Evolutionary conservation across 176 grass and related monocot genomes (phyloP), one percentile per base, ranked within the genome.

Genomic region (Puccinellia tenuiflora): DNA sequence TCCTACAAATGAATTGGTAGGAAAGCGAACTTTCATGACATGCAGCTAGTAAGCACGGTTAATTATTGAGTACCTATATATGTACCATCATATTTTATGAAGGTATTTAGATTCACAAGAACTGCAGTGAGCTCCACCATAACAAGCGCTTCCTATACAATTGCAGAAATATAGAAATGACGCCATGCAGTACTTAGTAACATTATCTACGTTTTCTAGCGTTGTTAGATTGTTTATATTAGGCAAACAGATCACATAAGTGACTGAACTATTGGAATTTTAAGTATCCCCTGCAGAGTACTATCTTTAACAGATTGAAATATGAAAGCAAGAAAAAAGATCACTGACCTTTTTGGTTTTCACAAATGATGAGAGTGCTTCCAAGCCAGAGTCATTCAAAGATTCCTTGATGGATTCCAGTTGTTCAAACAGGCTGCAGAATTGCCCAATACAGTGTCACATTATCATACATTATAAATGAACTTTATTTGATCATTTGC

Each of bases 381-480:
- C 78, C 67, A 90, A 61, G 26, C 80, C 90, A 59, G 88, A 81
- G 45, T 95, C 92, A 14, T 86, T 86, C 71, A 95, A 90, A 82
- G 96, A 98, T 85, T 98, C 90, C 71, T 85, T 91, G 76, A 98
- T 93, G 25, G 90, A 91, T 75, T 95, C 88, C 72, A 95, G 52
- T 85, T 98, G 92, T 77, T 98, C 96, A 42, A 84, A 78, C 24
- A 98, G 86, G 68, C 95, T 98, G 83, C 35, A 87, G 79, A 75
- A 81, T 54, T 21, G 18, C 39, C 24, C 17, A 64, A 80, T 76
- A 48, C 28, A 30, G 61, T 47, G 39, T 85, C 82, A 88, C 39
- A 3, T 62, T 48, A 25, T 59, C 29, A 71, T 13, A 81, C 79
- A 84, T 68, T 69, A 20, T 55, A 18, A 68, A 5, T 38, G 18